Base-by-base conservation (phyloP, 73 alveolate species). In the Paramecium tetraurelia region DNA sequence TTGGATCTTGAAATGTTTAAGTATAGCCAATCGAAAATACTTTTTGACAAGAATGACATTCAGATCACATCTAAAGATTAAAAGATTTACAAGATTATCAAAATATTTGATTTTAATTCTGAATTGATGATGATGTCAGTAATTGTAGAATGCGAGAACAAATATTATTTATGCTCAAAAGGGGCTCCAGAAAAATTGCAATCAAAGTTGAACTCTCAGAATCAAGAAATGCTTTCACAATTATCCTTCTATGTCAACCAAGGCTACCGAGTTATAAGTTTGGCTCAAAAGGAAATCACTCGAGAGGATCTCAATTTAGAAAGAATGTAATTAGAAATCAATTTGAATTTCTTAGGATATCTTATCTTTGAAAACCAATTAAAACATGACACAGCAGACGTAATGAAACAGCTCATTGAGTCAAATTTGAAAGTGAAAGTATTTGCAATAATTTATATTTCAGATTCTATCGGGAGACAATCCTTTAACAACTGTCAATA, bases 171-270 rank as follows among this genome's bases (percentile, higher is more conserved):
- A 14, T 85, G 59, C 35, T 33, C 76, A 3, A 85, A 85, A 85
- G 92, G 92, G 7, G 71, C 92, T 53, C 92, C 92, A 2, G 93
- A 86, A 63, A 76, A 40, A 9, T 31, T 86, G 8, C 12, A 21
- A n/a, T 63, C 93, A 20, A 59, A 57, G 41, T 86, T 59, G 38
- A 31, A 59, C 0, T 6, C 21, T 40, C 5, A 8, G 12, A 58
- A 35, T 38, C 80, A 86, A 40, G 43, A 38, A 29, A 58, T 59
- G 27, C 44, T 24, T 35, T 46, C 20, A 35, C 33, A 21, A 36
- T 38, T 86, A 12, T 44, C 69, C 41, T 59, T 36, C 36, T 86
- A 58, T 16, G 87, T 85, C 9, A 41, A 58, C 9, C 3, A 59
- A 59, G 93, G 93, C 1, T 59, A 40, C 9, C 10, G 69, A 0